A percentile compares a stretch with the other conserved stretches of the same genome.
These are phyloP conservation scores for Penicillium waksmanii DNA, from an alignment of 495 filamentous ascomycete species.

Conservation along the genomic window DNA sequence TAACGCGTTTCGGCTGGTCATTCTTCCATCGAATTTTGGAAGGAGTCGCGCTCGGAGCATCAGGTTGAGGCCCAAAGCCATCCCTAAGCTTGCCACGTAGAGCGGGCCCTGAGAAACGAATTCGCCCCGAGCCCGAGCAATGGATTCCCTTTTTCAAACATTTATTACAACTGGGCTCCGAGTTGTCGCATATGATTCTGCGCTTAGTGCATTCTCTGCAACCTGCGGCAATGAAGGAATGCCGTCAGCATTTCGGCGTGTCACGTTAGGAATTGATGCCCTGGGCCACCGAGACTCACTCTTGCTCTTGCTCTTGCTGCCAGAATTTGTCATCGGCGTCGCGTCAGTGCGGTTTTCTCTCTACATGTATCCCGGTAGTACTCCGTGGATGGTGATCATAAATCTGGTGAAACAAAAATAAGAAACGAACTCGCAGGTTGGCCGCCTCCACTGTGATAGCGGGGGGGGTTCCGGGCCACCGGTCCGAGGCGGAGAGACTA, in stretches of 20 bases:
- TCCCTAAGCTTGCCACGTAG: conserved; percentile 19
- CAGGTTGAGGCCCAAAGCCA: conserved; percentile 3
- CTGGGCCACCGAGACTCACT: neutral
- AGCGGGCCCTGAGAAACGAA: conserved; percentile 26
- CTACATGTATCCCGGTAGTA: neutral
- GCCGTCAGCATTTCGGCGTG: neutral
- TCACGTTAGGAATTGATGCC: neutral
- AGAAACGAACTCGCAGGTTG: neutral
- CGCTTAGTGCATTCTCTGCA: conserved; percentile 31
- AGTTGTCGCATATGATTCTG: conserved; percentile 29
- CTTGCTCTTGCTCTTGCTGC: neutral
- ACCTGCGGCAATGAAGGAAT: conserved; percentile 10
- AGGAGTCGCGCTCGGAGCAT: neutral
- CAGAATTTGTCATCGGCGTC: neutral
- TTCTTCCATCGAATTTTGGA: conserved; percentile 24
- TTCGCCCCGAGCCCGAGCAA: conserved; percentile 25
- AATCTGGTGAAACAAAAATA: neutral
- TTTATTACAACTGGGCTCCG: conserved; percentile 24
- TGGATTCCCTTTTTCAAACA: conserved; percentile 33
- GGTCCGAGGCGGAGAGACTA: conserved; percentile 1
- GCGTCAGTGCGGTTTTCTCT: neutral
- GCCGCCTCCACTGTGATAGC: neutral
- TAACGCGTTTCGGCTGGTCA: neutral
- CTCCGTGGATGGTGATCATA: neutral
- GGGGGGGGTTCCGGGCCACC: neutral